Evolutionary conservation across 345 rosid genomes (phyloP), one percentile per base, ranked within the genome.

Genomic region (Dipteronia dyeriana): DNA sequence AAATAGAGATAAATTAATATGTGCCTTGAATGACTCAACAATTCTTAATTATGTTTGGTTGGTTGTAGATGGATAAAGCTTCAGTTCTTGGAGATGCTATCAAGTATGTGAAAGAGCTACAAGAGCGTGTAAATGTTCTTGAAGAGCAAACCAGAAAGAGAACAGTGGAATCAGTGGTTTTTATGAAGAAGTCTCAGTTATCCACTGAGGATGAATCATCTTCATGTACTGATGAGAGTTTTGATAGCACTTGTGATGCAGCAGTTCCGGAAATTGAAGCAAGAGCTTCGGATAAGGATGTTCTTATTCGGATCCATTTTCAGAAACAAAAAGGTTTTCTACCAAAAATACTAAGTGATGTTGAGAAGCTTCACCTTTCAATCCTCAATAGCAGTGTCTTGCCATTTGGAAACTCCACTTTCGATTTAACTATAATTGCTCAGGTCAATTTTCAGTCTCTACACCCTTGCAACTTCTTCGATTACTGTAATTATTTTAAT

Each of bases 51-150:
- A n/a, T 59, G 3, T 59, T n/a, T 59, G 63, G 2, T 59, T 23
- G 29, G 3, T 11, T 49, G 16, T 45, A 89, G 92, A 84, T 81
- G 86, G 90, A 89, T 79, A 87, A 93, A 71, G 94, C 94, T 78
- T 87, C 93, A 2, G 86, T 93, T 23, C 94, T 93, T 26, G 97
- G 90, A 84, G 96, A 85, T 2, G 90, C 97, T 19, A 86, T 87
- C 22, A 91, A 80, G 81, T 88, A 91, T 73, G 66, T 91, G 66
- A 93, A 93, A 81, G 86, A 85, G 61, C 94, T 93, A 59, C 96
- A 93, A 80, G 93, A 90, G 75, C 84, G 87, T 1, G 77, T 86
- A 22, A 81, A 85, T 66, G 76, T 74, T 26, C 75, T 89, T 0
- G 93, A 93, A 53, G 94, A 90, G 68, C 91, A 86, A 74, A 76